phyloP scores from a whole-genome alignment of 345 rosid genomes.

The Psidium friedrichsthalianum region DNA sequence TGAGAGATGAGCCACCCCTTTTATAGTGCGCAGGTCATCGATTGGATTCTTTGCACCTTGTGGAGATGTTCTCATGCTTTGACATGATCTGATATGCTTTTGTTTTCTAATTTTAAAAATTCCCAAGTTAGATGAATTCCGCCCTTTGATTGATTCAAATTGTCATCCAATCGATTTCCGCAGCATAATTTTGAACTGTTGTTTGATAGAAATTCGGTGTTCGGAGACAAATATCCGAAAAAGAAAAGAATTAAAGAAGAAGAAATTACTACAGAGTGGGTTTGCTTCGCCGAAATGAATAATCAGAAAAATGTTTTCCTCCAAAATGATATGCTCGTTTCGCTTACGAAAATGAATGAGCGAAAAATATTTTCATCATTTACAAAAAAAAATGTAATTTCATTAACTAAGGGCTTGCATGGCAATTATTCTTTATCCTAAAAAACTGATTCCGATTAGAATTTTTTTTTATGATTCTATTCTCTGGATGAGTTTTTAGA shows the following conservation, averaged over 20 bases:
- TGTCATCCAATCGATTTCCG: background rate
- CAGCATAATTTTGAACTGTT: rapidly evolving
- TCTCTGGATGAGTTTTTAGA: no score
- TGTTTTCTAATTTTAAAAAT: background rate
- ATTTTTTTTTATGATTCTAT: no score
- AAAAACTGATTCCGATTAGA: no score
- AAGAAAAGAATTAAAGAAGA: background rate
- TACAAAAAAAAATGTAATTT: background rate
- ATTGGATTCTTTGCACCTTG: background rate
- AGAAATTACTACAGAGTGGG: background rate
- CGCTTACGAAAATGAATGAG: background rate
- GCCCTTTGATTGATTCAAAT: background rate
- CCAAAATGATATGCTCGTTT: background rate
- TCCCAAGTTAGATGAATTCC: background rate
- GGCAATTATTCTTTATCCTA: no score
- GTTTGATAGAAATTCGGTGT: background rate
- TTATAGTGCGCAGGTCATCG: background rate
- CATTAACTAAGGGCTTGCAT: background rate
- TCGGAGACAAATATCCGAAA: background rate
- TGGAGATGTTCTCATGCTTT: background rate
- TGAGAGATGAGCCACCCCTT: background rate
- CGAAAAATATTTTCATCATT: background rate
- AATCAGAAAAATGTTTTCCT: rapidly evolving
- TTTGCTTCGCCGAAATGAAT: rapidly evolving
- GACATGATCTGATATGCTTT: background rate